A percentile compares a stretch with the other conserved stretches of the same genome.
Evolutionary conservation across 495 filamentous ascomycete species (phyloP).

Genomic region (Sordaria brevicollis): DNA sequence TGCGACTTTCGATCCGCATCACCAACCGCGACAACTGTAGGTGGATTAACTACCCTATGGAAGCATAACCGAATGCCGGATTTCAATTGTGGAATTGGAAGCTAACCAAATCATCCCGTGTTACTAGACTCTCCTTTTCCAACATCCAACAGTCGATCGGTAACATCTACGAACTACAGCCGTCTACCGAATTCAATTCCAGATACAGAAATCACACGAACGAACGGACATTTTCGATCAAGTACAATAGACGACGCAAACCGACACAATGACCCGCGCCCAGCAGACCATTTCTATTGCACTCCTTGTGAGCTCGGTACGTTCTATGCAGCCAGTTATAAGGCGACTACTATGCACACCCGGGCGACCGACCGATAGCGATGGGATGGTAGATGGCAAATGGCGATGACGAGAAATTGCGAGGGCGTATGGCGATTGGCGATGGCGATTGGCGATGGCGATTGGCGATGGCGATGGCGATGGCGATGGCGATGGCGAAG

Average conservation of each 20-base stretch:
- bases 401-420: too few relatives aligned
- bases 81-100: neutral
- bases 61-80: neutral
- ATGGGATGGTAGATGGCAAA: too few relatives aligned
- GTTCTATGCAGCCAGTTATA: slow-evolving; percentile 3
- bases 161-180: neutral
- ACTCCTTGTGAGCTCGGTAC: slow-evolving; percentile 78
- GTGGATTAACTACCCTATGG: neutral
- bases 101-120: neutral
- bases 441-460: too few relatives aligned
- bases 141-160: neutral
- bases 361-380: neutral
- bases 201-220: neutral
- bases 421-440: too few relatives aligned
- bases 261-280: slow-evolving; percentile 70
- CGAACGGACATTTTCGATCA: neutral
- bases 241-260: neutral
- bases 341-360: neutral
- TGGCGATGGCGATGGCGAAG: neutral
- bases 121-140: neutral
- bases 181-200: neutral
- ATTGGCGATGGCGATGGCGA: neutral
- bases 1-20: neutral
- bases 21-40: neutral
- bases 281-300: slow-evolving; percentile 83